Evolutionary conservation across 23 red algal species (phyloP).

Genomic region (Pyropia yezoensis): DNA sequence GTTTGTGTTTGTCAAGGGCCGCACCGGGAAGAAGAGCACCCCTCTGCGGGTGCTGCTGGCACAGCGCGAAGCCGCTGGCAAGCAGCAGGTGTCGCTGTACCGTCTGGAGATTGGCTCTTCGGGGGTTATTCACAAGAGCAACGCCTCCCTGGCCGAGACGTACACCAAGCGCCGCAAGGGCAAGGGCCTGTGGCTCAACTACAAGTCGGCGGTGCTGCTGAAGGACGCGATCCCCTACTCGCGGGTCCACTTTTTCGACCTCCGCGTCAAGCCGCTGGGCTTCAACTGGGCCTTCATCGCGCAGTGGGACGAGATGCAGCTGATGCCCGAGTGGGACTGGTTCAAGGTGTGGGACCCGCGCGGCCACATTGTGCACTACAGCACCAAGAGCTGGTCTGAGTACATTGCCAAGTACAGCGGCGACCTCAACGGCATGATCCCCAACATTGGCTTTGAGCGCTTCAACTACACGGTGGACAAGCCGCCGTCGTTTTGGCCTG

Average conservation of each 20-base stretch:
- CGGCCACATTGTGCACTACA: constrained; percentile 37
- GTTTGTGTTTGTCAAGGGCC: constrained; percentile 26
- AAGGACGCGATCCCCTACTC: constrained; percentile 7
- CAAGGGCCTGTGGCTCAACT: constrained; percentile 2
- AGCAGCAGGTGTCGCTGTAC: constrained; percentile 20
- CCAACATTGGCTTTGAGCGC: too few relatives aligned
- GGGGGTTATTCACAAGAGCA: constrained; percentile 13
- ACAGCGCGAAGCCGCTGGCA: constrained; percentile 1
- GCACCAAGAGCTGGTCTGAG: constrained; percentile 36
- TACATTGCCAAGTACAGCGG: constrained; percentile 31
- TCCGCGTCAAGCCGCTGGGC: constrained; percentile 1
- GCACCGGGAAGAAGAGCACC: neutral
- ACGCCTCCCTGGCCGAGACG: constrained; percentile 23
- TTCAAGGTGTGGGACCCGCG: constrained; percentile 10
- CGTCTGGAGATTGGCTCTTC: constrained; percentile 22
- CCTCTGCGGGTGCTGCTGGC: constrained; percentile 8
- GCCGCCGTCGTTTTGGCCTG: too few relatives aligned
- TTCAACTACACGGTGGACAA: too few relatives aligned
- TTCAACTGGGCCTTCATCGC: constrained; percentile 19
- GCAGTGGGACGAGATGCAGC: constrained; percentile 19
- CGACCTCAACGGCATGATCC: neutral
- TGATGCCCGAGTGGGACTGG: constrained; percentile 13
- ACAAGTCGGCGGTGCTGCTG: constrained; percentile 1
- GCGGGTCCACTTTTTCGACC: constrained; percentile 13
- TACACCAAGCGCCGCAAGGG: constrained; percentile 3